Evolutionary conservation across 2,329 filamentous ascomycete genomes (phyloP).

Genomic region (Sarocladiaceae sp.): DNA sequence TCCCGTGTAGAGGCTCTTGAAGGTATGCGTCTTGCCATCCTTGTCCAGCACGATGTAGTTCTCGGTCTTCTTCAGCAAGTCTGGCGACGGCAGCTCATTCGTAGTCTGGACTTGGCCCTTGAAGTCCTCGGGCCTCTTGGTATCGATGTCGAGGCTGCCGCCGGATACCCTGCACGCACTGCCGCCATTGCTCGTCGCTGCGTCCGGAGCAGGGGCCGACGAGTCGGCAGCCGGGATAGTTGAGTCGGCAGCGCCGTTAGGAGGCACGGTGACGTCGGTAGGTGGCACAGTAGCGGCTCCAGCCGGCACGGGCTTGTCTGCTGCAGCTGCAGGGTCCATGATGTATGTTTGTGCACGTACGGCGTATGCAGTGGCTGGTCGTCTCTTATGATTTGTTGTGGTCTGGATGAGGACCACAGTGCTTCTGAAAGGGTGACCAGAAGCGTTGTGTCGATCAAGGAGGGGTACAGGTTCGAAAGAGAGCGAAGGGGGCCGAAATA

Average conservation of each 20-base stretch:
- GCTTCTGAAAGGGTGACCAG: too few relatives aligned
- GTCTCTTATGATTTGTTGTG: too few relatives aligned
- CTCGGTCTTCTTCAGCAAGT: slow-evolving; percentile 45
- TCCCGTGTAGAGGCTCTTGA: slow-evolving; percentile 57
- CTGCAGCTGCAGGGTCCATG: too few relatives aligned
- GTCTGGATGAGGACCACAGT: too few relatives aligned
- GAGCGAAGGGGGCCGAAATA: too few relatives aligned
- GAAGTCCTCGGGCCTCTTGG: slow-evolving; percentile 43
- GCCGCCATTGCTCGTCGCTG: slow-evolving; percentile 4
- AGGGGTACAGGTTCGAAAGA: too few relatives aligned
- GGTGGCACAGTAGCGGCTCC: not conserved
- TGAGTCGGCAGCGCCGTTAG: not conserved
- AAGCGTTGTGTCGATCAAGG: too few relatives aligned
- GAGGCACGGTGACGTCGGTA: not conserved
- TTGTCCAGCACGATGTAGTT: slow-evolving; percentile 54
- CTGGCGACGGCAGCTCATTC: slow-evolving; percentile 46
- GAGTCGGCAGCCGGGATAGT: not conserved
- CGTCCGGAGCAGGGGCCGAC: not conserved
- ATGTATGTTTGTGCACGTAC: too few relatives aligned
- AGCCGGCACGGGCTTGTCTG: too few relatives aligned
- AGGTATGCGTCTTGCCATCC: slow-evolving; percentile 52
- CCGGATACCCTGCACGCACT: not conserved
- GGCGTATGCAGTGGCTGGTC: too few relatives aligned
- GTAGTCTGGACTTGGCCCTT: slow-evolving; percentile 48
- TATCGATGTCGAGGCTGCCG: slow-evolving; percentile 1